Evolutionary conservation across 495 filamentous ascomycete genomes (phyloP), one percentile per base, ranked within the genome.

Genomic region (Aspergillus sclerotiicarbonarius): DNA sequence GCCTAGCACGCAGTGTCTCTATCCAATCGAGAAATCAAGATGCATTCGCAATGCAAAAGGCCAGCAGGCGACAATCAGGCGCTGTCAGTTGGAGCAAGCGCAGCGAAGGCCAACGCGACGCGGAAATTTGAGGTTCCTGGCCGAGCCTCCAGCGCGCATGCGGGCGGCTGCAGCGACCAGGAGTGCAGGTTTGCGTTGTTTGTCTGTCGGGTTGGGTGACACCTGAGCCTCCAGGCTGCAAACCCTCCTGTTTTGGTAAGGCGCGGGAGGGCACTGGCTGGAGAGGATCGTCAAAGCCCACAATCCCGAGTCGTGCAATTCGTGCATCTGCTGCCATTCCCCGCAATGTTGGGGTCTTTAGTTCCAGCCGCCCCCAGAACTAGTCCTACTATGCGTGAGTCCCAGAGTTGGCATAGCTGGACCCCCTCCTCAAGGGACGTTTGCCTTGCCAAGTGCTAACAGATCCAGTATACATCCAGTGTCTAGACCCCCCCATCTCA

Each of bases 71-170:
- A 32, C 6, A 21, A 50, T 6, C 25, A 21, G 19, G 47, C 21
- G 21, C 1, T 29, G 46, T 16, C 7, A 12, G 25, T 31, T 18
- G 12, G 31, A 31, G 12, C 5, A 33, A 50, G 47, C 5, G 31
- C 47, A 62, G 56, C 45, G 52, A 60, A 37, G 54, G 51, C 49
- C 46, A 67, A 75, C 72, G 72, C 70, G 73, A 74, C 72, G 72
- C 72, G 74, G 74, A 74, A 68, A 65, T 69, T 71, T 72, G 62
- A 67, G 56, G 61, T 57, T 62, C 54, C 51, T 29, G 48, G 33
- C 5, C 18, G 53, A 54, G 48, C 39, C 39, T 64, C 57, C 46
- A 59, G 61, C 50, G 45, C 50, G 65, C 62, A 25, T 70, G 54
- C 65, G 70, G 67, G 4, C 15, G 31, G 4, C 30, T 25, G 44